These are phyloP conservation scores for Odontarrhena argentea DNA, from an alignment of 345 rosid genomes.

Conservation along the genomic window DNA sequence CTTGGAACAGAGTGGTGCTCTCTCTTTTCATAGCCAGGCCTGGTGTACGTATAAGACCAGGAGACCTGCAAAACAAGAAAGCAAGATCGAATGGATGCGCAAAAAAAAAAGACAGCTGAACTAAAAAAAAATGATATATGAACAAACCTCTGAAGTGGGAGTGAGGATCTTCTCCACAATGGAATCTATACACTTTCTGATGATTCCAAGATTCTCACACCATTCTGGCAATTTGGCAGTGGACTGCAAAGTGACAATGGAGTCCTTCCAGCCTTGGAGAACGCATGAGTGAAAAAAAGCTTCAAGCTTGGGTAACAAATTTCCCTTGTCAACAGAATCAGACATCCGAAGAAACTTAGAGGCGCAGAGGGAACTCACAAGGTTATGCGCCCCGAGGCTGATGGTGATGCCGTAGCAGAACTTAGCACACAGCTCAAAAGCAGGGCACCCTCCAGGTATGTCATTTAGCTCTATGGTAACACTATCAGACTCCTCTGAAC, in stretches of 20 bases:
- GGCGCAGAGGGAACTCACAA: conserved; percentile 83
- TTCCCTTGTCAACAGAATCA: conserved; percentile 81
- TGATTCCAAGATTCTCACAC: conserved; percentile 88
- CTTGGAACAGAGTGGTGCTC: conserved; percentile 69
- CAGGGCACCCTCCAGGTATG: conserved; percentile 92
- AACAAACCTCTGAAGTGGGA: conserved; percentile 65
- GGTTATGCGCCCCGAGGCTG: conserved; percentile 80
- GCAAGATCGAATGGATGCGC: conserved; percentile 10
- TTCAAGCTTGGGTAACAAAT: conserved; percentile 54
- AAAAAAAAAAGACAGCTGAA: conserved; percentile 6
- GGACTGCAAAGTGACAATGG: conserved; percentile 70
- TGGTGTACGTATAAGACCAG: conserved; percentile 89
- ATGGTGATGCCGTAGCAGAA: conserved; percentile 95
- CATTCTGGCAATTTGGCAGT: conserved; percentile 69
- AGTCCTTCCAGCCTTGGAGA: conserved; percentile 95
- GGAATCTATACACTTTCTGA: conserved; percentile 82
- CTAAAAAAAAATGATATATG: background rate
- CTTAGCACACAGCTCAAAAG: conserved; percentile 93
- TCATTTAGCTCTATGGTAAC: conserved; percentile 75
- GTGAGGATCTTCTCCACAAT: conserved; percentile 82
- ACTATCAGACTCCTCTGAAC: conserved; percentile 48
- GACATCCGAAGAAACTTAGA: conserved; percentile 92
- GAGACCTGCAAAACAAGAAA: conserved; percentile 58
- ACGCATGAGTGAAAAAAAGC: conserved; percentile 87
- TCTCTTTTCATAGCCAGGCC: conserved; percentile 68